phyloP scores from a whole-genome alignment of 2,329 filamentous ascomycete genomes.

The Monilinia polystroma region DNA sequence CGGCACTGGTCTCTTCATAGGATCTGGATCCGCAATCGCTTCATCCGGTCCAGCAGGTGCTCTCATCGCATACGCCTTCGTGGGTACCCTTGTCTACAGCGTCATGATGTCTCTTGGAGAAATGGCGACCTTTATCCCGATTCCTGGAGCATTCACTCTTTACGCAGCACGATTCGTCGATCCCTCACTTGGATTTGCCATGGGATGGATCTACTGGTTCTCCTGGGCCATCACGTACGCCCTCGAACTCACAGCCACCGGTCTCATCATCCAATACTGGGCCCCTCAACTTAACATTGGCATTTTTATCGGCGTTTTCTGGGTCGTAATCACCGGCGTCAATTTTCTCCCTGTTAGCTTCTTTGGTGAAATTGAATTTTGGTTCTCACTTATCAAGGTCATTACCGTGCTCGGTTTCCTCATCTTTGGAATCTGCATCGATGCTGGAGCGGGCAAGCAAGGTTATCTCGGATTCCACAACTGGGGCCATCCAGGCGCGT shows the following conservation, averaged over 20 bases:
- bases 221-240: slow-evolving; percentile 72
- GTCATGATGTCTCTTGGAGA: slow-evolving; percentile 71
- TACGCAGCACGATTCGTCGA: slow-evolving; percentile 76
- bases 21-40: slow-evolving; percentile 61
- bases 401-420: slow-evolving; percentile 72
- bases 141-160: slow-evolving; percentile 72
- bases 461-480: slow-evolving; percentile 58
- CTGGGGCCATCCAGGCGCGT: slow-evolving; percentile 59
- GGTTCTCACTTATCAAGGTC: slow-evolving; percentile 75
- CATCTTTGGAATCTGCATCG: slow-evolving; percentile 73
- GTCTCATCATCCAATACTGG: slow-evolving; percentile 77
- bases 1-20: slow-evolving; percentile 71
- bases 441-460: slow-evolving; percentile 63
- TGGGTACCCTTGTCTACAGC: slow-evolving; percentile 71
- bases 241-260: slow-evolving; percentile 69
- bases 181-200: slow-evolving; percentile 69
- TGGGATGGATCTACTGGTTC: slow-evolving; percentile 86
- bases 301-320: slow-evolving; percentile 73
- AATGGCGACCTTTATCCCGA: slow-evolving; percentile 76
- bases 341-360: slow-evolving; percentile 71
- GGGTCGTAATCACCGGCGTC: slow-evolving; percentile 64
- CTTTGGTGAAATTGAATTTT: slow-evolving; percentile 78
- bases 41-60: slow-evolving; percentile 64
- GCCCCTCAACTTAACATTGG: slow-evolving; percentile 59
- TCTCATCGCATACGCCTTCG: slow-evolving; percentile 66